A percentile compares a stretch with the other conserved stretches of the same genome.
Conservation (phyloP, 148 eudicot species). For the Cornus florida region DNA sequence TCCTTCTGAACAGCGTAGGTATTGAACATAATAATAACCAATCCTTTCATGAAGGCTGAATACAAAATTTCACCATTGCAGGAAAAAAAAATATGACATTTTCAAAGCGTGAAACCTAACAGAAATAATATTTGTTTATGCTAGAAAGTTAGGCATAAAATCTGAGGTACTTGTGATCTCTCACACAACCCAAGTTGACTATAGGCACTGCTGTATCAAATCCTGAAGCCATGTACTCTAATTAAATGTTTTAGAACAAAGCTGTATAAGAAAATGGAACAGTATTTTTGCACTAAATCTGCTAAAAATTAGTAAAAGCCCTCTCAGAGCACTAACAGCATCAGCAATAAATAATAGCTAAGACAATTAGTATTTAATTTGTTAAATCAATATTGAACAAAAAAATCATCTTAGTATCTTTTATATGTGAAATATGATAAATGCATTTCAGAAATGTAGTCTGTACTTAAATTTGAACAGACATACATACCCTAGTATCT, state of each 20-base stretch:
- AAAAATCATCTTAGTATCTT: neutral
- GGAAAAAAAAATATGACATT: neutral
- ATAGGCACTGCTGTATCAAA: neutral
- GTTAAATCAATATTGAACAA: neutral
- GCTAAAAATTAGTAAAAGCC: neutral
- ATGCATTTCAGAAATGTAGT: neutral
- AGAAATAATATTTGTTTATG: neutral
- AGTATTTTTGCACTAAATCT: neutral
- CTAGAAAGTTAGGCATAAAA: neutral
- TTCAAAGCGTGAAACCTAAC: neutral
- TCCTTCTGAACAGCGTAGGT: neutral
- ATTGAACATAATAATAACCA: no score
- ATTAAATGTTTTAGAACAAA: neutral
- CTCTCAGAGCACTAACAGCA: conserved; percentile 8
- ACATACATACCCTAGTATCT: conserved; percentile 60
- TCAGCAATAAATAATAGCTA: neutral
- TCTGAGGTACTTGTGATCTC: neutral
- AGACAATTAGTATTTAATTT: conserved; percentile 2
- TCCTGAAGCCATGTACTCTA: neutral
- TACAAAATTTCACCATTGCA: neutral
- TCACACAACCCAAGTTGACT: neutral
- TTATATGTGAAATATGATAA: neutral
- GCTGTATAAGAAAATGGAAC: neutral
- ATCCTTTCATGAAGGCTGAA: neutral
- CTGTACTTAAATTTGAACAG: neutral